Percentiles rank a stretch among this genome's conserved stretches.
phyloP scores from a whole-genome alignment of 768 basidiomycete species.

The Phallus indusiatus region DNA sequence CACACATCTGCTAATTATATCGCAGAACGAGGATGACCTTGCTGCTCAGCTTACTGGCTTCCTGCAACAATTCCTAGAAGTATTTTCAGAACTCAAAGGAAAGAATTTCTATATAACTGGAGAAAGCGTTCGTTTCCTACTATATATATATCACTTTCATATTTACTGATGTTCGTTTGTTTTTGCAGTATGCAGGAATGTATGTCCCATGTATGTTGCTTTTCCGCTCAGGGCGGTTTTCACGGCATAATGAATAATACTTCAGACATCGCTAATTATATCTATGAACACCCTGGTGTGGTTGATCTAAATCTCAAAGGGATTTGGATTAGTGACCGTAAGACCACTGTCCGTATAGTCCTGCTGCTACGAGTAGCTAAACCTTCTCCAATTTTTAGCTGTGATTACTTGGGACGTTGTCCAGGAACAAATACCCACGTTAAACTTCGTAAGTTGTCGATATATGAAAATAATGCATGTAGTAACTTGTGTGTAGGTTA shows the following conservation, averaged over 20 bases:
- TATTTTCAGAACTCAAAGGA: conserved; percentile 63
- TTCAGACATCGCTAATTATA: conserved; percentile 65
- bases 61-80: conserved; percentile 63
- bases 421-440: conserved; percentile 61
- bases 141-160: not conserved
- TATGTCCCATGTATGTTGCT: conserved; percentile 46
- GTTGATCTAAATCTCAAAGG: conserved; percentile 55
- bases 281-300: conserved; percentile 46
- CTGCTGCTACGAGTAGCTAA: too few relatives aligned
- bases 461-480: not conserved
- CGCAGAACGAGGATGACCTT: conserved; percentile 42
- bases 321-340: conserved; percentile 32
- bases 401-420: conserved; percentile 52
- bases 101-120: conserved; percentile 65
- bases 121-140: conserved; percentile 52
- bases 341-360: not conserved
- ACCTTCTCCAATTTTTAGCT: not conserved
- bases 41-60: conserved; percentile 52
- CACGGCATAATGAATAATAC: not conserved
- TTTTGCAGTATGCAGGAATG: conserved; percentile 59
- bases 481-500: conserved; percentile 12
- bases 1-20: not conserved
- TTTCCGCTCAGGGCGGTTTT: not conserved
- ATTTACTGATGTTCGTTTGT: not conserved
- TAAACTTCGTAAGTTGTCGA: conserved; percentile 43